Evolutionary conservation across 352 stramenopile species (phyloP).

Genomic region (Aphanomyces cochlioides): DNA sequence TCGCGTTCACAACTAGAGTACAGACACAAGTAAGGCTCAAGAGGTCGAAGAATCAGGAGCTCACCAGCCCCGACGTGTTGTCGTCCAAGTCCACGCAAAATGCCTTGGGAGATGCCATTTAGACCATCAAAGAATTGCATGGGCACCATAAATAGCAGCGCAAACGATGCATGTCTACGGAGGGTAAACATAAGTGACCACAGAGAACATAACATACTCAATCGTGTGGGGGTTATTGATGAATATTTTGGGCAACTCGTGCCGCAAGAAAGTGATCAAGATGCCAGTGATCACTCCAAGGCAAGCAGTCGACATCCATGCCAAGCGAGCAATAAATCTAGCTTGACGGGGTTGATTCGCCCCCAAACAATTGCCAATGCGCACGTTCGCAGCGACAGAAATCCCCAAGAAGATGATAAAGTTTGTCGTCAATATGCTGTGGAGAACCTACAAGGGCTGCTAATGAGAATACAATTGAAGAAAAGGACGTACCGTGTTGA

Average conservation of each 20-base stretch:
- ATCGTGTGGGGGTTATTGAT: slow-evolving; percentile 7
- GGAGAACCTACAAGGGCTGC: slow-evolving; percentile 41
- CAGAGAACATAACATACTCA: neutral
- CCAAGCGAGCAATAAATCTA: slow-evolving; percentile 45
- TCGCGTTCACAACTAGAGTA: slow-evolving; percentile 42
- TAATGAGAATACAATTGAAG: neutral
- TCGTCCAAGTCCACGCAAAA: slow-evolving; percentile 59
- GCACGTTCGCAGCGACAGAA: slow-evolving; percentile 58
- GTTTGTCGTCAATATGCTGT: slow-evolving; percentile 59
- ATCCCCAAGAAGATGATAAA: slow-evolving; percentile 79
- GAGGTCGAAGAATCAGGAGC: neutral
- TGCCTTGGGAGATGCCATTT: slow-evolving; percentile 63
- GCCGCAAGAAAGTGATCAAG: slow-evolving; percentile 40
- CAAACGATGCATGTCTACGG: slow-evolving; percentile 14
- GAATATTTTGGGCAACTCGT: slow-evolving; percentile 21
- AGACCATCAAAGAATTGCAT: slow-evolving; percentile 70
- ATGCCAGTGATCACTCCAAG: slow-evolving; percentile 41
- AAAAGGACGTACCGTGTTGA: slow-evolving; percentile 35
- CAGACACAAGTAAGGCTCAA: neutral
- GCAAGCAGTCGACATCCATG: slow-evolving; percentile 25
- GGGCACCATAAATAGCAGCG: slow-evolving; percentile 51
- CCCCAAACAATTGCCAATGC: slow-evolving; percentile 69
- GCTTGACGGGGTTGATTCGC: slow-evolving; percentile 55
- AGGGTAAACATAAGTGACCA: neutral
- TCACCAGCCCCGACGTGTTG: slow-evolving; percentile 59